Conservation (phyloP, 163 green algal species). For the Scenedesmus sp. region DNA sequence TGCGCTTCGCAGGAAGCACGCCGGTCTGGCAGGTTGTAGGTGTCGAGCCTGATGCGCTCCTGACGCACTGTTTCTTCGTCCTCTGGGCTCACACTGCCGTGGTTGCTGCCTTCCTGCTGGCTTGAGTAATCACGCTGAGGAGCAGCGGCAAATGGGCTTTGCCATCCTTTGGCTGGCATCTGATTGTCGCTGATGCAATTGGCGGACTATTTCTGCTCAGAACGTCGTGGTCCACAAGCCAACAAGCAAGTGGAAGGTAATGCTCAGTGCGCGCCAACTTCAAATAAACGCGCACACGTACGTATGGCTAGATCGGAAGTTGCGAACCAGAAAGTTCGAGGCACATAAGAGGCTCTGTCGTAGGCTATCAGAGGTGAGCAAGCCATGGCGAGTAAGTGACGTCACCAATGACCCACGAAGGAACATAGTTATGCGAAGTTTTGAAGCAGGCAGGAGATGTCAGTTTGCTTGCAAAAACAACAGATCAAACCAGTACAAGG, state of each 20-base stretch:
- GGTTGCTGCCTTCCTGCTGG: background rate
- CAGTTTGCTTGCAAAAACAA: too few relatives aligned
- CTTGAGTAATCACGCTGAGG: background rate
- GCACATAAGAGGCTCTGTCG: background rate
- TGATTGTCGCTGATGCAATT: background rate
- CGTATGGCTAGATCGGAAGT: background rate
- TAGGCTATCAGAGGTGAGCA: background rate
- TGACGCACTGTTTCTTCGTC: constrained; percentile 1
- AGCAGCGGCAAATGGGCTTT: background rate
- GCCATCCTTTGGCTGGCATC: background rate
- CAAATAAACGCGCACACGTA: background rate
- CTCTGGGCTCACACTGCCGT: background rate
- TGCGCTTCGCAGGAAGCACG: constrained; percentile 15
- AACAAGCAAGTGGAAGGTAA: background rate
- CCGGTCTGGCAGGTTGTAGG: background rate
- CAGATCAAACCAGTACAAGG: background rate
- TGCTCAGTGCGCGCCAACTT: background rate
- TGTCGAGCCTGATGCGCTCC: constrained; percentile 12
- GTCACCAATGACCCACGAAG: background rate
- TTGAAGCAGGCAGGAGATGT: background rate
- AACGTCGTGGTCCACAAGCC: background rate
- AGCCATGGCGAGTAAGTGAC: background rate
- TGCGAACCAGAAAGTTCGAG: background rate
- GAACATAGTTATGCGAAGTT: background rate
- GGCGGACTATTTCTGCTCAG: background rate